These are phyloP conservation scores for Gracilaria gracilis DNA, from an alignment of 23 red algal species.

Conservation along the genomic window DNA sequence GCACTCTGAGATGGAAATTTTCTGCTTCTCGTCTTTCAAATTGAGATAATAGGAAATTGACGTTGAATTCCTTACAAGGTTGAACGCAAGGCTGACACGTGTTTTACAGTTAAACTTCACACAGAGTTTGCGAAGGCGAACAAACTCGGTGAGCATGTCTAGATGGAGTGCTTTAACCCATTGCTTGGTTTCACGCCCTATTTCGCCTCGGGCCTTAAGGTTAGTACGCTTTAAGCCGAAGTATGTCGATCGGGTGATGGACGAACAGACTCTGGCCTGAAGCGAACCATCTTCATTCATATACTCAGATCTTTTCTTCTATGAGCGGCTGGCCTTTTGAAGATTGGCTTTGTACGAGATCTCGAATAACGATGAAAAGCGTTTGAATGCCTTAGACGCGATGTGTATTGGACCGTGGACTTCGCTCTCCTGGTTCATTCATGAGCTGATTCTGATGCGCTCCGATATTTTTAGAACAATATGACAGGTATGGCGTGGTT, in stretches of 20 bases:
- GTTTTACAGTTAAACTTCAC: conserved; percentile 41
- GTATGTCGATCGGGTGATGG: conserved; percentile 14
- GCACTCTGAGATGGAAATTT: not conserved
- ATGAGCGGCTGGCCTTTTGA: conserved; percentile 15
- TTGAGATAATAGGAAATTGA: not conserved
- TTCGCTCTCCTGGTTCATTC: too few relatives aligned
- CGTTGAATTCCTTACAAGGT: not conserved
- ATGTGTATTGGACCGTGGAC: not conserved
- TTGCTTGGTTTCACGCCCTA: not conserved
- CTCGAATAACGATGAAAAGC: conserved; percentile 6
- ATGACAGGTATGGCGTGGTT: too few relatives aligned
- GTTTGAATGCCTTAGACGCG: not conserved
- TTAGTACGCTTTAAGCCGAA: not conserved
- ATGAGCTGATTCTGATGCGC: too few relatives aligned
- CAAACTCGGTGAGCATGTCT: conserved; percentile 29
- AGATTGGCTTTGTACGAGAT: not conserved
- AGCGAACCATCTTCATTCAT: not conserved
- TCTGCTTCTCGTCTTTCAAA: not conserved
- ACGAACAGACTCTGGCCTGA: not conserved
- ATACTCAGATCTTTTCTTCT: not conserved
- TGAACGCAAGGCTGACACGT: not conserved
- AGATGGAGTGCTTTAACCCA: conserved; percentile 33
- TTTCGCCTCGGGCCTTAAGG: conserved; percentile 20
- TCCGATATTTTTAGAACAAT: too few relatives aligned
- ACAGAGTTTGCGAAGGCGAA: conserved; percentile 13